Base-by-base conservation (phyloP, 371 early-diverging fungal genomes). In the Umbelopsis sp. region DNA sequence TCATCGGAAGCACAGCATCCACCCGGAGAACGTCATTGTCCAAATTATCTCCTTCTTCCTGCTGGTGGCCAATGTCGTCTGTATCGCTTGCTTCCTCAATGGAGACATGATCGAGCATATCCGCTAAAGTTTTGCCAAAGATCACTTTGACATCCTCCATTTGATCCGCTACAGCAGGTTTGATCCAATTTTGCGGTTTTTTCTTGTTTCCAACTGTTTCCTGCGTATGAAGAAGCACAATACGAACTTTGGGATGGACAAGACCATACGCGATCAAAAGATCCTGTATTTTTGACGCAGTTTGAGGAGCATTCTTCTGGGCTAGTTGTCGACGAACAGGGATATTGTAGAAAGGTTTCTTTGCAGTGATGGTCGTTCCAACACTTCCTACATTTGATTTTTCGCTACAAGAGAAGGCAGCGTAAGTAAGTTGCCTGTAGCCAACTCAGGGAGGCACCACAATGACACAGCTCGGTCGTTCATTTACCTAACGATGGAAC, bases 241-340 rank as follows among this genome's bases (percentile, higher is more conserved):
- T 75, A 10, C 86, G 72, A 12, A 82, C 52, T 9, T 66, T 32
- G 2, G 82, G 82, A 62, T 73, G 69, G 7, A 73, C 41, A 4
- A 85, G 69, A 11, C 74, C 76, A 53, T 74, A 80, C 4, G 67
- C 68, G 20, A 72, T 69, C 0, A 79, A 12, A 32, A 77, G 22
- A 0, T 79, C 80, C 62, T 79, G 75, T 3, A 82, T 66, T 1
- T 57, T 69, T 16, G 76, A 76, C 4, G 63, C 67, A 16, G 37
- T 67, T 8, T 44, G 53, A 3, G 57, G 4, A 1, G 67, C 67
- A 45, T 74, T 72, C 46, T 76, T 76, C 62, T 72, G 65, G 1
- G 74, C 76, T 8, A 78, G 24, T 69, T 83, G 79, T 67, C 79
- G 69, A 68, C 87, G 75, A 0, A 85, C 87, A 4, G 87, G 86